phyloP scores from a whole-genome alignment of 2,329 filamentous ascomycete genomes.

The Bipolaris oryzae region DNA sequence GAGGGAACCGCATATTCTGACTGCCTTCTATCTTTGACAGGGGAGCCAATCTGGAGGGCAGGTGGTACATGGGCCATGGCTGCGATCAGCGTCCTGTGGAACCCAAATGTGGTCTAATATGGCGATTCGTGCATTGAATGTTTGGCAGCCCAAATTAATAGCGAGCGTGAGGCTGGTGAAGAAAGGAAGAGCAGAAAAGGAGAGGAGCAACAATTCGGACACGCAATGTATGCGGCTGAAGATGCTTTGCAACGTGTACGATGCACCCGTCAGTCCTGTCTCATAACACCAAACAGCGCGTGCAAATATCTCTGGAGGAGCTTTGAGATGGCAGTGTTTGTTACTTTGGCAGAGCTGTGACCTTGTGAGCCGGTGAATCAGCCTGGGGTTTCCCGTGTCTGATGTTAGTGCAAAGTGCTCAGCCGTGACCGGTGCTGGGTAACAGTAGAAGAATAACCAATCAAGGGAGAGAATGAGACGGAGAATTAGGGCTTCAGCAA shows the following conservation, averaged over 20 bases:
- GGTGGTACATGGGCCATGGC: conserved; percentile 40
- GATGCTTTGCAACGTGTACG: conserved; percentile 22
- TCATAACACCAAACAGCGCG: conserved; percentile 17
- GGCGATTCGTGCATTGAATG: background rate
- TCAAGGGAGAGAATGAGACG: background rate
- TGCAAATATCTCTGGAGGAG: background rate
- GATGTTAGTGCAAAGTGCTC: background rate
- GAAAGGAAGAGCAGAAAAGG: background rate
- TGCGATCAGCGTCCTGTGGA: background rate
- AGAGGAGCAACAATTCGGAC: background rate
- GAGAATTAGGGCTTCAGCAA: background rate
- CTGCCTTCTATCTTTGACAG: conserved; percentile 24
- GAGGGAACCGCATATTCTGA: conserved; percentile 33
- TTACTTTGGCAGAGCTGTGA: background rate
- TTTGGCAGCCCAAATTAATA: conserved; percentile 1
- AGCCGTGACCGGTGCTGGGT: background rate
- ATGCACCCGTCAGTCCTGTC: conserved; percentile 23
- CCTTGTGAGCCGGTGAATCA: conserved; percentile 1
- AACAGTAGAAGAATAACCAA: background rate
- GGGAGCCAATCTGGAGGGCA: conserved; percentile 40
- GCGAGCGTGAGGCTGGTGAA: background rate
- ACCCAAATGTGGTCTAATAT: conserved; percentile 1
- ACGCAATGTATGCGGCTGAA: conserved; percentile 20
- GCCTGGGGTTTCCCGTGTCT: conserved; percentile 7
- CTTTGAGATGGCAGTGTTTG: background rate